phyloP scores from a whole-genome alignment of 805 yeast genomes.

The Wickerhamiella siamensis region DNA sequence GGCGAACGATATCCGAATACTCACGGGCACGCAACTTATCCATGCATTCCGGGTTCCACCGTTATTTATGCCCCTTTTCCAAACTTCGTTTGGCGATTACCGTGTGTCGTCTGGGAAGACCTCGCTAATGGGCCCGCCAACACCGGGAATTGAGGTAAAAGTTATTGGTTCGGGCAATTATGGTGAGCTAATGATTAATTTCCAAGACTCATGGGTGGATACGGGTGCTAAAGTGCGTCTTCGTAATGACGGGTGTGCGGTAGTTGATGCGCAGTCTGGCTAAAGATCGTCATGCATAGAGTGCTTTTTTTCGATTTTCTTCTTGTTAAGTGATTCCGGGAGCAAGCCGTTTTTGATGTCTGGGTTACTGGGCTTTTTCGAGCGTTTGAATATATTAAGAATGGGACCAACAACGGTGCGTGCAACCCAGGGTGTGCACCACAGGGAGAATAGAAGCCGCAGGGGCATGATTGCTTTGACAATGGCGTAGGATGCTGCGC shows the following conservation, averaged over 20 bases:
- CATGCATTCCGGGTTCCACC: conserved; percentile 22
- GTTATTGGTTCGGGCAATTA: not conserved
- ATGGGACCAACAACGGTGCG: conserved; percentile 36
- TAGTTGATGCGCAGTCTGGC: not conserved
- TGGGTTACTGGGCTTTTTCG: conserved; percentile 1
- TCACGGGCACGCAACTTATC: conserved; percentile 25
- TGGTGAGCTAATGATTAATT: not conserved
- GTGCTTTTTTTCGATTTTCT: not conserved
- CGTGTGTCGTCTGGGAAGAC: conserved; percentile 5
- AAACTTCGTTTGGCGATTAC: conserved; percentile 24
- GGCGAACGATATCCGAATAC: conserved; percentile 19
- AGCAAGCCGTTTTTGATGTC: conserved; percentile 4
- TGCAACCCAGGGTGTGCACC: conserved; percentile 46
- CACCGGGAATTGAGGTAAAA: conserved; percentile 15
- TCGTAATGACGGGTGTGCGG: not conserved
- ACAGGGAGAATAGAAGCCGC: conserved; percentile 36
- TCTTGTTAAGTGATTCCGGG: conserved; percentile 6
- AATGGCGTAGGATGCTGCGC: conserved; percentile 59
- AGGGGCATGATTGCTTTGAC: conserved; percentile 46
- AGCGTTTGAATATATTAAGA: conserved; percentile 14
- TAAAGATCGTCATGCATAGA: not conserved
- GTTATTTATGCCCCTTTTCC: conserved; percentile 24
- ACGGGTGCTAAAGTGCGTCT: not conserved
- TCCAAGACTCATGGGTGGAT: not conserved
- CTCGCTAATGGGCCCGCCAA: conserved; percentile 13